Evolutionary conservation across 2,329 filamentous ascomycete species (phyloP), one percentile per base, ranked within the genome.

Genomic region (Coleophoma crateriformis): DNA sequence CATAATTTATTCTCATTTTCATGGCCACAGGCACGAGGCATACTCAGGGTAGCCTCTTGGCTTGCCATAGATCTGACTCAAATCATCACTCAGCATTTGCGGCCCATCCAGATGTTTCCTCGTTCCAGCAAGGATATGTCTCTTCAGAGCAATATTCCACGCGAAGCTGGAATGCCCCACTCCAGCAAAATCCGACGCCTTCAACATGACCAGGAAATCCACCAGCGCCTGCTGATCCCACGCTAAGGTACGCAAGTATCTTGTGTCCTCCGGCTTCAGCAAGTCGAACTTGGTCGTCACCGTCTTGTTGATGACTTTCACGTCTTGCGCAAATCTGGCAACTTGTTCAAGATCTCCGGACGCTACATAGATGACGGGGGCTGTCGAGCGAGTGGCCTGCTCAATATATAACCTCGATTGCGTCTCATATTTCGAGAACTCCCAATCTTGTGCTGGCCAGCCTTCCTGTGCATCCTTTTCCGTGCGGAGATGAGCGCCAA

Each of bases 11-110:
- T 27, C 5, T 2, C 3, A 3, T 19, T 33, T 3, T 54, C 47
- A 61, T 34, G 60, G 58, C 60, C 60, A 62, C 17, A 62, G 45
- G 49, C 56, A 58, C 50, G 54, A 41, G 11, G 52, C 54, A 54
- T 59, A 61, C 42, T 61, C 52, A 11, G 47, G 50, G 50, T 58
- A 54, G 4, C 39, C 38, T 38, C 50, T 53, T 13, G 50, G 37
- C 14, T 42, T 33, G 7, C 59, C 60, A 51, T 56, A 61, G 6
- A 61, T 49, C 27, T 55, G 47, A 46, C 58, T 62, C n/a, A 60
- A 51, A 33, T 60, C 56, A 53, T 62, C 60, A 14, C 38, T 56
- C 40, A 62, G 49, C 39, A 57, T 27, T 34, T 59, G 50, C 17
- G 57, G 54, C 1, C 57, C 58, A 47, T 53, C 48, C 38, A 61